Percentiles rank a stretch among this genome's conserved stretches.
phyloP scores from a whole-genome alignment of 331 rosid species.

The Acacia concinna region DNA sequence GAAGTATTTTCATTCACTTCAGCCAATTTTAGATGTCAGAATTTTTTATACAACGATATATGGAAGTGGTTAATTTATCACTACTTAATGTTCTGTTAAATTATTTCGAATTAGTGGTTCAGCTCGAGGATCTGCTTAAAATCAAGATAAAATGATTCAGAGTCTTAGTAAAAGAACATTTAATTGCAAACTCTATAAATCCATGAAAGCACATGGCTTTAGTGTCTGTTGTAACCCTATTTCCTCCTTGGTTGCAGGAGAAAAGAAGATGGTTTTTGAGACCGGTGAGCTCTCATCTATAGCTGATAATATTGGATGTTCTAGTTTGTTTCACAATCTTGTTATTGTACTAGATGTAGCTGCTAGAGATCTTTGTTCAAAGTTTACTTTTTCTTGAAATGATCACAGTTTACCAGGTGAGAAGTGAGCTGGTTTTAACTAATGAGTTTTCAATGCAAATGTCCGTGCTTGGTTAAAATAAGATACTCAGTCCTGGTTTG shows the following conservation, averaged over 20 bases:
- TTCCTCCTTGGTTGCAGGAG: conserved; percentile 48
- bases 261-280: conserved; percentile 58
- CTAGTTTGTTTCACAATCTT: background rate
- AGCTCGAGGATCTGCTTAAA: conserved; percentile 6
- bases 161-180: background rate
- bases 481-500: background rate
- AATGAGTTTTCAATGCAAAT: background rate
- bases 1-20: background rate
- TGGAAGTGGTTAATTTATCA: background rate
- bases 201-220: background rate
- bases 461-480: background rate
- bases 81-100: background rate
- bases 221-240: conserved; percentile 18
- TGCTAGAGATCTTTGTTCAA: background rate
- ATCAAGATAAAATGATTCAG: conserved; percentile 6
- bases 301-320: background rate
- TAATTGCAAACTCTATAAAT: background rate
- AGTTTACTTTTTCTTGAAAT: background rate
- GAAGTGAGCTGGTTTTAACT: background rate
- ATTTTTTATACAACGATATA: background rate
- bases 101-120: conserved; percentile 6
- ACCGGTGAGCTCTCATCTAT: conserved; percentile 47
- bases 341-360: background rate
- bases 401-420: background rate
- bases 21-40: background rate